phyloP scores from a whole-genome alignment of 768 basidiomycete species.

The Tylopilus vinaceipallidus region DNA sequence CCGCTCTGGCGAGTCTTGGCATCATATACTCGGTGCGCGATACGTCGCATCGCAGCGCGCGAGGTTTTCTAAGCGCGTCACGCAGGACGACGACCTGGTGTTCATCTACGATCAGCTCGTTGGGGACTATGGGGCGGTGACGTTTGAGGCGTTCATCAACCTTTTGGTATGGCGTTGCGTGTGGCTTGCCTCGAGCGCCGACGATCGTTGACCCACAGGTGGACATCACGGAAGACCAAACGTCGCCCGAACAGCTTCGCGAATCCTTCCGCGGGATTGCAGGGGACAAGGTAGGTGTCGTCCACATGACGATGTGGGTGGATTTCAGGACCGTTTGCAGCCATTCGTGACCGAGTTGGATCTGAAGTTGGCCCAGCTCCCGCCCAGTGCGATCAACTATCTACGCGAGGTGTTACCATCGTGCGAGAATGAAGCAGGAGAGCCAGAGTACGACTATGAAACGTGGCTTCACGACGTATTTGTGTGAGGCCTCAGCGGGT shows the following conservation, averaged over 20 bases:
- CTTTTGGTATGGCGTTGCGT: constrained; percentile 58
- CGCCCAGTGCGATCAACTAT: constrained; percentile 73
- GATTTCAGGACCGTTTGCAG: constrained; percentile 39
- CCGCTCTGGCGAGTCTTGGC: constrained; percentile 90
- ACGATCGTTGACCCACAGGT: constrained; percentile 52
- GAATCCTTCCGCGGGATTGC: constrained; percentile 94
- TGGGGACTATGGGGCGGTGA: constrained; percentile 82
- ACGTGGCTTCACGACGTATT: constrained; percentile 81
- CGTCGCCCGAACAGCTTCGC: constrained; percentile 85
- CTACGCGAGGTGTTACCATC: constrained; percentile 80
- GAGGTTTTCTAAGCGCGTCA: background rate
- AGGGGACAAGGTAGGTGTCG: constrained; percentile 68
- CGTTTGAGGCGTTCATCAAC: constrained; percentile 92
- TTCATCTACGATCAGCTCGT: constrained; percentile 78
- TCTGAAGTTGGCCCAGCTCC: constrained; percentile 78
- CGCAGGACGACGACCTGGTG: constrained; percentile 83
- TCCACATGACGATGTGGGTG: background rate
- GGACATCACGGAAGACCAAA: constrained; percentile 94
- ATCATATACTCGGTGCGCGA: constrained; percentile 79
- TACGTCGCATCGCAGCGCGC: background rate
- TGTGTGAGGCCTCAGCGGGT: constrained; percentile 44
- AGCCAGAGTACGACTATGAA: constrained; percentile 78
- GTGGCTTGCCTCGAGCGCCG: background rate
- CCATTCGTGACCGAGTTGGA: constrained; percentile 93
- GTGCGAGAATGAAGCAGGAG: constrained; percentile 48